phyloP scores from a whole-genome alignment of 129 eudicot species.

The Silybum marianum region DNA sequence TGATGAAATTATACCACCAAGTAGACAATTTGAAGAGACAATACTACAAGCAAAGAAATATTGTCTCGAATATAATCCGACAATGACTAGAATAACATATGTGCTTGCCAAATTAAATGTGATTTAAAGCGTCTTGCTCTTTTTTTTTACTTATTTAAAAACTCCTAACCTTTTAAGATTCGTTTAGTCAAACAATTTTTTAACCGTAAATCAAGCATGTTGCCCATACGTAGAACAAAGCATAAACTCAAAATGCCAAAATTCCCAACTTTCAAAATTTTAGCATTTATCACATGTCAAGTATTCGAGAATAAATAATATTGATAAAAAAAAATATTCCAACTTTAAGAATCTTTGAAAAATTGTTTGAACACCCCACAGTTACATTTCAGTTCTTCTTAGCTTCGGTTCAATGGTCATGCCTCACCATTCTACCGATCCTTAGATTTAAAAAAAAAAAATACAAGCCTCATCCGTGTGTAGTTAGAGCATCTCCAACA shows the following conservation, averaged over 20 bases:
- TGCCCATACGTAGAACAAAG: conserved; percentile 20
- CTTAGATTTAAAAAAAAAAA: no score
- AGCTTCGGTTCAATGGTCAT: background rate
- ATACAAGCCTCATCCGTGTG: no score
- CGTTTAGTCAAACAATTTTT: conserved; percentile 6
- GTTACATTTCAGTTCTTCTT: background rate
- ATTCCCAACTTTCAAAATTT: background rate
- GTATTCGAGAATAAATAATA: conserved; percentile 15
- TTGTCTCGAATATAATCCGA: background rate
- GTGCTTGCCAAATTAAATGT: conserved; percentile 7
- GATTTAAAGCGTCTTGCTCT: background rate
- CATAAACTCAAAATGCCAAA: conserved; percentile 3
- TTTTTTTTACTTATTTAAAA: conserved; percentile 19
- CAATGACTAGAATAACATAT: conserved; percentile 16
- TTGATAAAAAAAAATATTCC: conserved; percentile 19
- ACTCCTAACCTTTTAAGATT: conserved; percentile 1
- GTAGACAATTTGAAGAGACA: background rate
- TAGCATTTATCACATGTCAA: conserved; percentile 21
- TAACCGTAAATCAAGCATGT: conserved; percentile 21
- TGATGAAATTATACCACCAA: background rate
- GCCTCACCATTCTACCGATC: no score
- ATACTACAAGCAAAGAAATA: background rate
- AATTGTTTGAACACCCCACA: background rate
- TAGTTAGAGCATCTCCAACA: no score
- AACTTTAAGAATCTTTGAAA: background rate